phyloP scores from a whole-genome alignment of 176 grass and related monocot genomes.

The Lolium perenne region DNA sequence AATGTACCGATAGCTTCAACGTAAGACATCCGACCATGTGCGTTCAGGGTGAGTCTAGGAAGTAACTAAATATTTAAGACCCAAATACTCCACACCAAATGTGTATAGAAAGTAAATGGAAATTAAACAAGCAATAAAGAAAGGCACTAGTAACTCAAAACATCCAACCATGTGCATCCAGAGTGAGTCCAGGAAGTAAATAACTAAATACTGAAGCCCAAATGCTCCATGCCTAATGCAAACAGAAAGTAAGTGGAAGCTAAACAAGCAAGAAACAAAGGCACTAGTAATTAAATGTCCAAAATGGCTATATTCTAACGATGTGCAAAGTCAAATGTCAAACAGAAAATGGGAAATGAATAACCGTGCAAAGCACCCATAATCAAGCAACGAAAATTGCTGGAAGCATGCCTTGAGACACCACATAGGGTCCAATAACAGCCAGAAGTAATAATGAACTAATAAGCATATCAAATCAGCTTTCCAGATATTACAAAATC shows the following conservation, averaged over 20 bases:
- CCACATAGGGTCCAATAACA: too few relatives aligned
- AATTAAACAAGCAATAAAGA: conserved; percentile 4
- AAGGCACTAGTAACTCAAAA: not conserved
- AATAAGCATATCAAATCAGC: too few relatives aligned
- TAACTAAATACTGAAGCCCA: not conserved
- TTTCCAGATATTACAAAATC: too few relatives aligned
- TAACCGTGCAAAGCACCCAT: not conserved
- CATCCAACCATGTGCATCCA: conserved; percentile 4
- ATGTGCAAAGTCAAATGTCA: not conserved
- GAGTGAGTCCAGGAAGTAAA: not conserved
- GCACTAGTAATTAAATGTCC: not conserved
- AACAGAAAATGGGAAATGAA: not conserved
- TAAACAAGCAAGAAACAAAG: conserved; percentile 11
- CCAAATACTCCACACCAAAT: too few relatives aligned
- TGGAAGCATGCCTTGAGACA: too few relatives aligned
- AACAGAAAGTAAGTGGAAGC: conserved; percentile 16
- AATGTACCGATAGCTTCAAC: not conserved
- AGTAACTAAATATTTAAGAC: conserved; percentile 11
- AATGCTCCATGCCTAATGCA: not conserved
- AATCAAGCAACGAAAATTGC: too few relatives aligned
- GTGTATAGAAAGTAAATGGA: conserved; percentile 9
- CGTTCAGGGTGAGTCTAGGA: conserved; percentile 2
- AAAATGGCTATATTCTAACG: not conserved
- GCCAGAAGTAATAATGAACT: too few relatives aligned
- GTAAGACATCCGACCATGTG: not conserved